Conservation (phyloP, 2,329 filamentous ascomycete species). For the Dactylellina haptotyla region DNA sequence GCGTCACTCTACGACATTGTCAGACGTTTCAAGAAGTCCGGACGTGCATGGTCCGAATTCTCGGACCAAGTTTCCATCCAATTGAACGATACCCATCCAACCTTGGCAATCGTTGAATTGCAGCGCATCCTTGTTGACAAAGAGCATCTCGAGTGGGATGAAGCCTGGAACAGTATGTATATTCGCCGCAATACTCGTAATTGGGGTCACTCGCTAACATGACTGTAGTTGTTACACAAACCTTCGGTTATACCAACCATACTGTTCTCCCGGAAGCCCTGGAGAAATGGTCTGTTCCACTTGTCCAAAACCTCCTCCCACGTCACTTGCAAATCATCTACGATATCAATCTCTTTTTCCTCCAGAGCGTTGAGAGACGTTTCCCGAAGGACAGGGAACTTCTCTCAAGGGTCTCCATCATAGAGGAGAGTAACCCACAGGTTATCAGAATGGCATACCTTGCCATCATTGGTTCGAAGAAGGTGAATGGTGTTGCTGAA, state of each 20-base stretch:
- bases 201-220: background rate
- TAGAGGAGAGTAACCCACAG: constrained; percentile 95
- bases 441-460: constrained; percentile 98
- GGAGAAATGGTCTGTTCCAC: constrained; percentile 96
- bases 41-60: constrained; percentile 89
- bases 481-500: constrained; percentile 98
- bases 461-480: constrained; percentile 96
- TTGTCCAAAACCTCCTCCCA: constrained; percentile 91
- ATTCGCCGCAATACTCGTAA: background rate
- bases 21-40: constrained; percentile 96
- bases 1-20: constrained; percentile 96
- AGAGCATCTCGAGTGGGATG: constrained; percentile 92
- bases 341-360: constrained; percentile 94
- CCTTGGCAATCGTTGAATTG: constrained; percentile 92
- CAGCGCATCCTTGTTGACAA: constrained; percentile 90
- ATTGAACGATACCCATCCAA: constrained; percentile 97
- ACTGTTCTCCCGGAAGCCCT: constrained; percentile 95
- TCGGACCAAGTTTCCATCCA: constrained; percentile 95
- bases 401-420: constrained; percentile 88
- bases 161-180: constrained; percentile 78
- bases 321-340: constrained; percentile 97
- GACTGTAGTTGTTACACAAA: constrained; percentile 64
- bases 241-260: constrained; percentile 98
- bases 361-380: constrained; percentile 86
- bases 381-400: constrained; percentile 92